Conservation (phyloP, 495 filamentous ascomycete genomes). For the Lichenothelia convexa region DNA sequence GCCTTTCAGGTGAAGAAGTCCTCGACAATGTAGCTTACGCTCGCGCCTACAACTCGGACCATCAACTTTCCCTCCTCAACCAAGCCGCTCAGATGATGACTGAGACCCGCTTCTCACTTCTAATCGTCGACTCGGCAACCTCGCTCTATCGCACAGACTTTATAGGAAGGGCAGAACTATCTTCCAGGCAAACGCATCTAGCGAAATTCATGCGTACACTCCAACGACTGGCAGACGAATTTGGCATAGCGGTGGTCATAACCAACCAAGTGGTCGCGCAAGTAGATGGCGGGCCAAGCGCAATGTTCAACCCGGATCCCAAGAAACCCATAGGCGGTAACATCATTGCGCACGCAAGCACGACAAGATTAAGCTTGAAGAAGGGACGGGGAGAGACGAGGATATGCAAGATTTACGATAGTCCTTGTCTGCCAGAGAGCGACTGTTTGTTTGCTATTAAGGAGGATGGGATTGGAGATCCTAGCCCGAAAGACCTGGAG, state of each 20-base stretch:
- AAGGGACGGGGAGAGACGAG: constrained; percentile 90
- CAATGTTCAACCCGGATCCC: constrained; percentile 98
- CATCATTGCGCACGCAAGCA: constrained; percentile 94
- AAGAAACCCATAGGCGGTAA: constrained; percentile 99
- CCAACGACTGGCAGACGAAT: constrained; percentile 88
- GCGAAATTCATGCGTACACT: constrained; percentile 95
- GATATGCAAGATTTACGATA: constrained; percentile 98
- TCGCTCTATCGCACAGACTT: constrained; percentile 94
- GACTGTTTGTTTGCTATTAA: constrained; percentile 95
- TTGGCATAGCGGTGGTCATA: constrained; percentile 95
- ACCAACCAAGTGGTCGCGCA: constrained; percentile 98
- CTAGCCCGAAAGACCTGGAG: constrained; percentile 86
- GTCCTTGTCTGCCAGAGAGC: constrained; percentile 86
- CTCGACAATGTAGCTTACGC: constrained; percentile 97
- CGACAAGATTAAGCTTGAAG: constrained; percentile 75
- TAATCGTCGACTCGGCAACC: constrained; percentile 89
- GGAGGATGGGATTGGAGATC: constrained; percentile 92
- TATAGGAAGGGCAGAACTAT: constrained; percentile 81
- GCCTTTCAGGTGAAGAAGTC: constrained; percentile 88
- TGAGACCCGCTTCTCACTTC: constrained; percentile 86
- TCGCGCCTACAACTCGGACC: constrained; percentile 93
- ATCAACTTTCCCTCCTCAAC: constrained; percentile 84
- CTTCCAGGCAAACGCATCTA: constrained; percentile 73
- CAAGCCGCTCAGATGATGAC: constrained; percentile 98
- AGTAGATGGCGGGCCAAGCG: constrained; percentile 82